Evolutionary conservation across 106 monocot species (phyloP).

Genomic region (Agapanthus africanus): DNA sequence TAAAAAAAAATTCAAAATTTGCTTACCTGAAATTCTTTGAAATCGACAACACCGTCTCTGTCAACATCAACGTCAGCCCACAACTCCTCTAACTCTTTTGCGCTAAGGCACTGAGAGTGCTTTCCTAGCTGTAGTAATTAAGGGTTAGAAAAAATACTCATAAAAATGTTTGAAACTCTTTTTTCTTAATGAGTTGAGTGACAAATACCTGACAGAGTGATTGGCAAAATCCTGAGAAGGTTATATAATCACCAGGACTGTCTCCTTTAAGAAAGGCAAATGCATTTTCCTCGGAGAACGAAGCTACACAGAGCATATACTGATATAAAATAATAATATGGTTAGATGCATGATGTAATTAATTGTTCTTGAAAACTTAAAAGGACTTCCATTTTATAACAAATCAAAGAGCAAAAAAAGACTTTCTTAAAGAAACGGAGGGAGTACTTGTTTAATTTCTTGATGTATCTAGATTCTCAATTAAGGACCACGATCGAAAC

Average conservation of each 20-base stretch:
- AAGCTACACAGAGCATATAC: conserved; percentile 52
- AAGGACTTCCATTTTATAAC: too few species aligned
- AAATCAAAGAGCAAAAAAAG: too few species aligned
- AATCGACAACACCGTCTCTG: conserved; percentile 69
- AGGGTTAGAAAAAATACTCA: neutral
- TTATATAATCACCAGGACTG: conserved; percentile 66
- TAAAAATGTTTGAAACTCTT: neutral
- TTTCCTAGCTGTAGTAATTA: conserved; percentile 47
- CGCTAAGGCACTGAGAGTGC: conserved; percentile 53
- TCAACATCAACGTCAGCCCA: conserved; percentile 73
- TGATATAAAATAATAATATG: conserved; percentile 18
- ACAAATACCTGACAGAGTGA: conserved; percentile 65
- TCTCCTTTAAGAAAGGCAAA: conserved; percentile 86
- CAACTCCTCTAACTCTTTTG: conserved; percentile 59
- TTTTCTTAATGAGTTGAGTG: neutral
- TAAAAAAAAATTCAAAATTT: too few species aligned
- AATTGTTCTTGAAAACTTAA: too few species aligned
- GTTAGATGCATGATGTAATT: too few species aligned
- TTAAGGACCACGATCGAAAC: neutral
- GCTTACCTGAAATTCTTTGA: conserved; percentile 76
- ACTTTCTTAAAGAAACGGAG: too few species aligned
- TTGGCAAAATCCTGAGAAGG: conserved; percentile 59
- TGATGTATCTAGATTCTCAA: neutral
- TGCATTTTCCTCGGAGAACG: conserved; percentile 66
- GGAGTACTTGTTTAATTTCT: too few species aligned